phyloP scores from a whole-genome alignment of 208 protist genomes.

The Trypanosoma cruzi region DNA sequence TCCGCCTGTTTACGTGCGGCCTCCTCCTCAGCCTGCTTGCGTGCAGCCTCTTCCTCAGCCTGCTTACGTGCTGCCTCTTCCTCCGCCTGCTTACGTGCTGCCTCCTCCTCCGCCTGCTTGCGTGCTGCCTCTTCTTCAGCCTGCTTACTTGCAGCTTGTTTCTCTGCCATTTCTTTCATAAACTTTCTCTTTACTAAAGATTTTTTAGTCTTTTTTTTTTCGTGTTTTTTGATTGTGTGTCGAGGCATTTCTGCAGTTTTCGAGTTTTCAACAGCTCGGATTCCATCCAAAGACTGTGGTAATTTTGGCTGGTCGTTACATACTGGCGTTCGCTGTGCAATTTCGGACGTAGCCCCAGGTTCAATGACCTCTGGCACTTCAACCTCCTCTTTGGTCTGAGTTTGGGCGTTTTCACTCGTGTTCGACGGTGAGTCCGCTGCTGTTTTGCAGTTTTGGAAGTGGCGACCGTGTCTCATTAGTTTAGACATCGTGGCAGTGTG shows the following conservation, averaged over 20 bases:
- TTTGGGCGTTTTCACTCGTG: not conserved
- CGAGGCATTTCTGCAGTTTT: not conserved
- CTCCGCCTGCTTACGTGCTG: too few species aligned
- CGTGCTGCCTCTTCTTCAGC: too few species aligned
- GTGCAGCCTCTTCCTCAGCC: too few species aligned
- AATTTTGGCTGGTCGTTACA: not conserved
- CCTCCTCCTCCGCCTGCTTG: too few species aligned
- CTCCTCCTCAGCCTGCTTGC: too few species aligned
- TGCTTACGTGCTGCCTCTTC: too few species aligned
- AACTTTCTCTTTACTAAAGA: slow-evolving; percentile 3
- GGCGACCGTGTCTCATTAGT: not conserved
- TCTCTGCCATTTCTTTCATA: slow-evolving; percentile 9
- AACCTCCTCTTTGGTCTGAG: not conserved
- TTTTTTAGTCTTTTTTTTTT: slow-evolving; percentile 3
- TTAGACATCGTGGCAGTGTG: not conserved
- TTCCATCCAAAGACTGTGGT: not conserved
- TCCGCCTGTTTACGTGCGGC: too few species aligned
- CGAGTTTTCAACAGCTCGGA: not conserved
- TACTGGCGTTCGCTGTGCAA: not conserved
- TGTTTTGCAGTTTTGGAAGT: not conserved
- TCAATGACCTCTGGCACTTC: not conserved
- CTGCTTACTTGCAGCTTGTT: slow-evolving; percentile 2
- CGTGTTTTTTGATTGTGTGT: not conserved
- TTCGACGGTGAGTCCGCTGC: not conserved
- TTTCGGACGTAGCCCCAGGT: not conserved